Conservation (phyloP, 495 filamentous ascomycete genomes). For the Eremomyces bilateralis region DNA sequence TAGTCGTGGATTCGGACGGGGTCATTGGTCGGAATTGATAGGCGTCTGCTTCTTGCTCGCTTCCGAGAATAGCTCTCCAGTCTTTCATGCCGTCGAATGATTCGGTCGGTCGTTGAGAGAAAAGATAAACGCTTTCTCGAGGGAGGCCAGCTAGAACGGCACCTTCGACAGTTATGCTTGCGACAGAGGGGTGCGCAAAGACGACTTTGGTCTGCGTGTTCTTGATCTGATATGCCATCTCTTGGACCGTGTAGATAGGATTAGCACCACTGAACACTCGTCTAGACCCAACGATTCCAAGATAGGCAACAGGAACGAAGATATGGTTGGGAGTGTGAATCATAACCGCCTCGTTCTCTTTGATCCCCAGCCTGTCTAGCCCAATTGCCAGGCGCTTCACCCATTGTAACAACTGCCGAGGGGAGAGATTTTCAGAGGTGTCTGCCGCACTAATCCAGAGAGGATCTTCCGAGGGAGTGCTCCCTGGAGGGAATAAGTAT, state of each 20-base stretch:
- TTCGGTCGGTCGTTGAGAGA: slow-evolving; percentile 21
- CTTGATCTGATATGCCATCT: slow-evolving; percentile 23
- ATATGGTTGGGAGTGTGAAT: slow-evolving; percentile 27
- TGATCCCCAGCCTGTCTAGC: slow-evolving; percentile 18
- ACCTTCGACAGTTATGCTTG: slow-evolving; percentile 18
- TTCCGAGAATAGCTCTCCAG: slow-evolving; percentile 28
- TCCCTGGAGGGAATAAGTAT: slow-evolving; percentile 22
- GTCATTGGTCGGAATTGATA: slow-evolving; percentile 24
- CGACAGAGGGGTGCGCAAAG: slow-evolving; percentile 19
- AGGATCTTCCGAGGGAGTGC: slow-evolving; percentile 18
- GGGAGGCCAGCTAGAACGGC: slow-evolving; percentile 21
- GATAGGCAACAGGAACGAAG: slow-evolving; percentile 25
- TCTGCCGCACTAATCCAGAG: slow-evolving; percentile 25
- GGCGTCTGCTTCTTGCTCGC: slow-evolving; percentile 20
- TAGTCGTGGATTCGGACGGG: slow-evolving; percentile 18
- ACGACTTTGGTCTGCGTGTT: slow-evolving; percentile 21
- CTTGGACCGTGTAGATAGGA: slow-evolving; percentile 19
- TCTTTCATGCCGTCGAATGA: slow-evolving; percentile 20
- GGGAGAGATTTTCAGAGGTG: slow-evolving; percentile 17
- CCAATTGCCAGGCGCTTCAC: slow-evolving; percentile 22
- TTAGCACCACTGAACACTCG: slow-evolving; percentile 20
- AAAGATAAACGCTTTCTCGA: slow-evolving; percentile 25
- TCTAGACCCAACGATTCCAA: slow-evolving; percentile 23
- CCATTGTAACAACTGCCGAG: slow-evolving; percentile 21
- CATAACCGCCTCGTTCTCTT: slow-evolving; percentile 23